Base-by-base conservation (phyloP, 139 green algal genomes). In the Coccomyxa sp. region DNA sequence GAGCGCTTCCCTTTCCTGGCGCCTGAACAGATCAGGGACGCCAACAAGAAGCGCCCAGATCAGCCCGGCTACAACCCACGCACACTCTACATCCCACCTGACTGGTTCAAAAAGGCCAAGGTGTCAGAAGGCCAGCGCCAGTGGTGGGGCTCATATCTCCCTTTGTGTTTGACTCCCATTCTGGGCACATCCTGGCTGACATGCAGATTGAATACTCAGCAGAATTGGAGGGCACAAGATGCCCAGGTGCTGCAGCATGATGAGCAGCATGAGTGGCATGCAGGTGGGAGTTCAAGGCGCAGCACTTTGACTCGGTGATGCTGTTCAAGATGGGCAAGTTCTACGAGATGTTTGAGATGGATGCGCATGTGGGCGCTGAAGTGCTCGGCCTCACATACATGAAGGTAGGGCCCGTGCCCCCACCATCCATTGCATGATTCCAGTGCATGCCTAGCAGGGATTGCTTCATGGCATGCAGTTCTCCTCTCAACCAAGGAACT, bases 301-400 rank as follows among this genome's bases (percentile, higher is more conserved):
- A 81, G 21, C 88, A 99, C 88, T 98, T 96, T 79, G 96, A 98
- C 90, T 85, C 84, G 10, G 88, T 97, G 58, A 84, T 98, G 86
- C 89, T 98, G 7, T 98, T 98, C 92, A 98, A 98, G 86, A 93
- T 97, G 89, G 93, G 94, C 77, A 98, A 97, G 86, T 98, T 98
- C 85, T 98, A 98, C 83, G 95, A 99, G 90, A 94, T 99, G 91
- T 99, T 98, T 89, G 96, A 99, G 90, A 99, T 99, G 97, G 97
- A 99, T 84, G 93, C 97, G 10, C 94, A 96, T 85, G 85, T 97
- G 11, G 97, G 95, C 14, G 94, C 91, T 67, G 93, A 97, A 58
- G 88, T 96, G 58, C 90, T 99, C 58, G 95, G 94, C 23, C 90
- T 99, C 74, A 81, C 86, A 15, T 97, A 97, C 92, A 99, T 99